Percentiles rank a stretch among this genome's conserved stretches.
These are phyloP conservation scores for Wickerhamomyces xylosicus DNA, from an alignment of 805 yeast genomes.

Conservation along the genomic window DNA sequence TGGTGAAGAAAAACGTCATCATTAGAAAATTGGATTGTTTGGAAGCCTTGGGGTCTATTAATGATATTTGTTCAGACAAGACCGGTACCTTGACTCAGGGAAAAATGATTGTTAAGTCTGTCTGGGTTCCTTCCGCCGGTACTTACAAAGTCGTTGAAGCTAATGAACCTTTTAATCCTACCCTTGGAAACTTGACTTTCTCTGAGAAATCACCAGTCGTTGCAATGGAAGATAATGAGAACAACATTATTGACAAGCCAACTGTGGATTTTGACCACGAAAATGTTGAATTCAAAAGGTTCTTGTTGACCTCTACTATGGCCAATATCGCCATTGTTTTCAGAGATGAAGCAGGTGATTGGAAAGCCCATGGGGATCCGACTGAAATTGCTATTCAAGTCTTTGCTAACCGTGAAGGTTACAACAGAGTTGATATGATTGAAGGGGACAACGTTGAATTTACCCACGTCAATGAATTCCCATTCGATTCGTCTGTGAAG, in stretches of 20 bases:
- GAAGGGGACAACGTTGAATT: slow-evolving; percentile 22
- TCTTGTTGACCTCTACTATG: slow-evolving; percentile 59
- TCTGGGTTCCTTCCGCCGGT: slow-evolving; percentile 60
- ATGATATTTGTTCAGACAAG: slow-evolving; percentile 74
- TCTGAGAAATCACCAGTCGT: slow-evolving; percentile 11
- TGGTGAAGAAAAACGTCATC: slow-evolving; percentile 59
- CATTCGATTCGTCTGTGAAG: slow-evolving; percentile 67
- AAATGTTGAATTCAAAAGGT: slow-evolving; percentile 21
- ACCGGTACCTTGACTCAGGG: slow-evolving; percentile 80
- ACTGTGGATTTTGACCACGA: slow-evolving; percentile 1
- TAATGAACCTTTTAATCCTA: slow-evolving; percentile 55
- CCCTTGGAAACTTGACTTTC: slow-evolving; percentile 33
- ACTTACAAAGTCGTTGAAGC: slow-evolving; percentile 43
- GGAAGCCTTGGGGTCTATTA: slow-evolving; percentile 71
- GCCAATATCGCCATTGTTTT: slow-evolving; percentile 72
- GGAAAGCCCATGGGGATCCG: slow-evolving; percentile 85
- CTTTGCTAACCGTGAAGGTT: slow-evolving; percentile 49
- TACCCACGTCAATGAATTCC: slow-evolving; percentile 50
- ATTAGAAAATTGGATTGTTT: slow-evolving; percentile 70
- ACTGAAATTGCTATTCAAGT: slow-evolving; percentile 86
- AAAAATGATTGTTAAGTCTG: slow-evolving; percentile 62
- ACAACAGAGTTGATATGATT: slow-evolving; percentile 33
- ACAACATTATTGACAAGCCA: slow-evolving; percentile 1
- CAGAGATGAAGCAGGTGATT: slow-evolving; percentile 33
- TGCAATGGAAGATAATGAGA: slow-evolving; percentile 5